Evolutionary conservation across 148 eudicot species (phyloP).

Genomic region (Cornus suecica): DNA sequence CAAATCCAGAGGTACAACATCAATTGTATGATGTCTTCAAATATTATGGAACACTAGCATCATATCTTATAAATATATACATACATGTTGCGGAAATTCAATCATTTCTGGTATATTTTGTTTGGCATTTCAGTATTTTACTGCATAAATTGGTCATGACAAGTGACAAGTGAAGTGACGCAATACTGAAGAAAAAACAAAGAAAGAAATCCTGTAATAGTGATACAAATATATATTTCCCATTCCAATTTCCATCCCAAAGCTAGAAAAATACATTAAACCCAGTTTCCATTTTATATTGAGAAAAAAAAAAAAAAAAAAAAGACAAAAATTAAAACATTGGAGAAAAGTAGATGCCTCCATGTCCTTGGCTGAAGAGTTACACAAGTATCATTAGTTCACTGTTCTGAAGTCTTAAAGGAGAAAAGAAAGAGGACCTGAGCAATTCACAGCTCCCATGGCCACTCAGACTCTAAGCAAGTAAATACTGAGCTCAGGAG

Average conservation of each 20-base stretch:
- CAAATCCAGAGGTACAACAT: not conserved
- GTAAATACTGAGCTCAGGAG: slow-evolving; percentile 77
- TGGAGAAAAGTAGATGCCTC: slow-evolving; percentile 1
- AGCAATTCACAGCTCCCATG: not conserved
- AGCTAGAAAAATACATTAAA: not conserved
- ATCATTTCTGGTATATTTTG: too few relatives aligned
- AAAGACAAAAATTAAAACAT: not conserved
- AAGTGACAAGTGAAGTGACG: not conserved
- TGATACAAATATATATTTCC: not conserved
- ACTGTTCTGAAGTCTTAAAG: not conserved
- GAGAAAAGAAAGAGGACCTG: not conserved
- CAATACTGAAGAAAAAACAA: not conserved
- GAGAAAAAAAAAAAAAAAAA: not conserved
- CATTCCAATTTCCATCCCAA: slow-evolving; percentile 13
- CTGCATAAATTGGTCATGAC: too few relatives aligned
- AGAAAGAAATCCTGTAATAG: too few relatives aligned
- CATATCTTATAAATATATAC: too few relatives aligned
- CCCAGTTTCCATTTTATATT: slow-evolving; percentile 4
- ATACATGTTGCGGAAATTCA: too few relatives aligned
- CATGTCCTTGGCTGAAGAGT: slow-evolving; percentile 8
- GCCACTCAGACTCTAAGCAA: slow-evolving; percentile 52
- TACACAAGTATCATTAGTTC: slow-evolving; percentile 1
- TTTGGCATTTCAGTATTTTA: too few relatives aligned
- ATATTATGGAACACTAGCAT: not conserved
- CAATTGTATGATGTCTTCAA: not conserved